phyloP scores from a whole-genome alignment of 805 yeast species.

The Suhomyces tanzawaensis region DNA sequence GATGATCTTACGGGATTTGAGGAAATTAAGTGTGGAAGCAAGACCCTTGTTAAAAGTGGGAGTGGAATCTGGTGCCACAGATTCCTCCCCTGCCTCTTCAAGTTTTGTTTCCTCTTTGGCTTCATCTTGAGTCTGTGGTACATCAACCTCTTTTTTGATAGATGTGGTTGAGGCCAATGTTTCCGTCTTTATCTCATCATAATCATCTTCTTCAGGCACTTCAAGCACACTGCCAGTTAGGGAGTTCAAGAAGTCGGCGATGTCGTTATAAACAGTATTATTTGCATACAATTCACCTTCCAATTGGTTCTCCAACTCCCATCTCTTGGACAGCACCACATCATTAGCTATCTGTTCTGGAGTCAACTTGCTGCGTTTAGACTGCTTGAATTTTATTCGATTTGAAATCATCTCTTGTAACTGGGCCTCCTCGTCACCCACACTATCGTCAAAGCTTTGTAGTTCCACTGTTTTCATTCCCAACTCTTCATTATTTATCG shows the following conservation, averaged over 20 bases:
- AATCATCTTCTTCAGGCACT: conserved; percentile 20
- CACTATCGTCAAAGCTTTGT: conserved; percentile 22
- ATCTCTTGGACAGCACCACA: conserved; percentile 23
- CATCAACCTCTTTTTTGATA: conserved; percentile 15
- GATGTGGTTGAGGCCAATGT: background rate
- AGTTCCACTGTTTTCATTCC: conserved; percentile 26
- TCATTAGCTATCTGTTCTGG: conserved; percentile 40
- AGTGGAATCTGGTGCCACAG: background rate
- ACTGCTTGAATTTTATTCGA: conserved; percentile 28
- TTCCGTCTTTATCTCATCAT: conserved; percentile 19
- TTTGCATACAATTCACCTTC: conserved; percentile 6
- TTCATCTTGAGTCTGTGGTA: conserved; percentile 1
- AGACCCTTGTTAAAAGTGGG: conserved; percentile 20
- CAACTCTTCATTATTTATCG: background rate
- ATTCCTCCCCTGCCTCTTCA: background rate
- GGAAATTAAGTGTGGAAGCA: conserved; percentile 27
- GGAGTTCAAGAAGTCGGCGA: conserved; percentile 35
- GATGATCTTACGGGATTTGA: conserved; percentile 22
- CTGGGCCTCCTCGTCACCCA: conserved; percentile 29
- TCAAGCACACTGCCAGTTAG: conserved; percentile 28
- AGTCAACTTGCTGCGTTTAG: conserved; percentile 23
- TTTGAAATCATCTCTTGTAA: conserved; percentile 29
- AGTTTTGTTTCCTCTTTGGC: background rate
- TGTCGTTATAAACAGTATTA: conserved; percentile 31
- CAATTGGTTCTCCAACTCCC: conserved; percentile 15